Base-by-base conservation (phyloP, 2,329 filamentous ascomycete species). In the Hypoxylon sp. region DNA sequence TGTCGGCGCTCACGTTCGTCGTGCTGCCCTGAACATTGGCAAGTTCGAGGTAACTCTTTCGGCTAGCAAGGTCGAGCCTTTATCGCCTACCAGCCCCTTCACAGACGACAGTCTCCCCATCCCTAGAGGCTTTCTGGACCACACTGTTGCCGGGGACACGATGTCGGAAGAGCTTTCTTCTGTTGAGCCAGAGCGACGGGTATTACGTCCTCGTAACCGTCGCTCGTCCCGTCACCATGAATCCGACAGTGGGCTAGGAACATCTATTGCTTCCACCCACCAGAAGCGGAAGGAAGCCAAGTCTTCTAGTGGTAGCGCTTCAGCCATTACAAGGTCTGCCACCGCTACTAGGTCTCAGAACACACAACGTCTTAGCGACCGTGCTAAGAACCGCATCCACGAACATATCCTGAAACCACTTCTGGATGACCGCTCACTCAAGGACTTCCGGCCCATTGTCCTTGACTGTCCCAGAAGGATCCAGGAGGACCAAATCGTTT, bases 181-280 rank as follows among this genome's bases (percentile, higher is more conserved):
- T 57, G 73, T 58, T 8, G 73, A 84, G 71, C 76, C 77, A 67
- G 84, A 85, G 79, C 81, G 85, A 66, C 84, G 84, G 68, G 81
- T 86, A 44, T 79, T 86, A 70, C 88, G 86, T 66, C 85, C 86
- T 70, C 86, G 86, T 66, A 83, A 82, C 56, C 85, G 85, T 64
- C 86, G 89, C 77, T 82, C 83, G 67, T 85, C 84, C 48, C 86
- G 90, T 77, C 88, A 90, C 76, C 91, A 94, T 81, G 88, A 89
- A 66, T 96, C 93, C 14, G 95, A 98, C 82, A 97, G 94, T 79
- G 95, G 94, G 60, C 85, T 98, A 71, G 95, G 95, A 58, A 92
- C 93, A 48, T 97, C 94, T 46, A 86, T 97, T 76, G 88, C 85
- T 68, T 92, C 89, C 53, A 85, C 83, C 35, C 83, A 82, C 62